Evolutionary conservation across 1,284 basidiomycete genomes (phyloP).

Genomic region (Coniferiporia sulphurascens): DNA sequence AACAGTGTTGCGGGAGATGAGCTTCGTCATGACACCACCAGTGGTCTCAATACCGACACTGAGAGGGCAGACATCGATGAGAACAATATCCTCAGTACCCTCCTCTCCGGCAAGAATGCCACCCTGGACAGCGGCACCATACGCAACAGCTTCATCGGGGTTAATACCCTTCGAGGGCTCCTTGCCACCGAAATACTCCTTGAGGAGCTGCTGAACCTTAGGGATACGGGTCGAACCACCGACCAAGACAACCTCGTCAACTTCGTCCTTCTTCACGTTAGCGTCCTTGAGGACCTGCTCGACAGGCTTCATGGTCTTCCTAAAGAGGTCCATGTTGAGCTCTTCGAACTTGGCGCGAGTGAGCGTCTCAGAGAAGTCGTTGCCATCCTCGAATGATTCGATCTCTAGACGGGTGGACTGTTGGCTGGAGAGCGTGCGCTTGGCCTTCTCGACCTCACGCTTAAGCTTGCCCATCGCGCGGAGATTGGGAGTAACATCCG

Average conservation of each 20-base stretch:
- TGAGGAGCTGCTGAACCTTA: conserved; percentile 95
- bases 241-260: conserved; percentile 92
- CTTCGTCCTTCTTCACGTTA: conserved; percentile 94
- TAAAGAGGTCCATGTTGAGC: conserved; percentile 97
- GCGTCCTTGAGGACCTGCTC: conserved; percentile 99
- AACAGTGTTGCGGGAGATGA: conserved; percentile 95
- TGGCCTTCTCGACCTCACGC: conserved; percentile 98
- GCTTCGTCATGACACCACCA: conserved; percentile 97
- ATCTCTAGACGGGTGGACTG: conserved; percentile 72
- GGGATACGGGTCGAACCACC: conserved; percentile 99
- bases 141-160: conserved; percentile 94
- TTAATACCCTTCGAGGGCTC: conserved; percentile 93
- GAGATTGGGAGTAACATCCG: conserved; percentile 83
- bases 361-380: conserved; percentile 95
- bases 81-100: conserved; percentile 79
- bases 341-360: conserved; percentile 99
- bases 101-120: conserved; percentile 92
- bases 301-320: conserved; percentile 99
- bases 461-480: conserved; percentile 95
- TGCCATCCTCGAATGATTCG: conserved; percentile 88
- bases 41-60: conserved; percentile 98
- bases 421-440: conserved; percentile 88
- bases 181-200: conserved; percentile 88
- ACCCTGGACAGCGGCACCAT: conserved; percentile 96
- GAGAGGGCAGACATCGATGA: conserved; percentile 94